A percentile compares a stretch with the other conserved stretches of the same genome.
Conservation (phyloP, 352 stramenopile species). For the Pythium utonaiense region DNA sequence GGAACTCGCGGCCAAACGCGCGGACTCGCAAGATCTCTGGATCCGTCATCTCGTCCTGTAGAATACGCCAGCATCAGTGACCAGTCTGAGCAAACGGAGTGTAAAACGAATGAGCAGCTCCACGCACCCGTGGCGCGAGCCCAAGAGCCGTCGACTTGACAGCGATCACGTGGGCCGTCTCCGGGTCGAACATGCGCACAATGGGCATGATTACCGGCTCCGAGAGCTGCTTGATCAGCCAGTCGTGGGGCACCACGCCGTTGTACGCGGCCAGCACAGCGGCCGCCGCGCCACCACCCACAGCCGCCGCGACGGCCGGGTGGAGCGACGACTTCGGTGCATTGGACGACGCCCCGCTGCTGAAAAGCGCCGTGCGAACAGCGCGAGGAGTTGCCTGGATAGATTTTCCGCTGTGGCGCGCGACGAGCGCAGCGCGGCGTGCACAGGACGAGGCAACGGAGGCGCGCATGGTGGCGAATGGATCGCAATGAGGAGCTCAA, state of each 20-base stretch:
- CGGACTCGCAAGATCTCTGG: slow-evolving; percentile 50
- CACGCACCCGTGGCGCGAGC: slow-evolving; percentile 52
- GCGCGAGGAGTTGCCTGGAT: neutral
- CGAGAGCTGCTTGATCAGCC: slow-evolving; percentile 61
- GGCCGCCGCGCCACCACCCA: slow-evolving; percentile 41
- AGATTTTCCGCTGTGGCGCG: neutral
- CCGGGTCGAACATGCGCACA: slow-evolving; percentile 74
- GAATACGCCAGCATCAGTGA: no score
- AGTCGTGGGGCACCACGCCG: slow-evolving; percentile 71
- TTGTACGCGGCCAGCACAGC: slow-evolving; percentile 60
- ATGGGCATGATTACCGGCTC: slow-evolving; percentile 80
- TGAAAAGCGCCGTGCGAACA: slow-evolving; percentile 19
- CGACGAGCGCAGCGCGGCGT: slow-evolving; percentile 7
- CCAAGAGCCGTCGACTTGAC: slow-evolving; percentile 77
- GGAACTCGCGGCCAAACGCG: slow-evolving; percentile 72
- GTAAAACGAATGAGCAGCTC: neutral
- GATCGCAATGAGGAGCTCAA: slow-evolving; percentile 2
- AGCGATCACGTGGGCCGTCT: slow-evolving; percentile 82
- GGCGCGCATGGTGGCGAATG: slow-evolving; percentile 6
- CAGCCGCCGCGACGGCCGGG: slow-evolving; percentile 17
- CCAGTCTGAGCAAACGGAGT: no score
- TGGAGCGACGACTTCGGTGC: slow-evolving; percentile 18
- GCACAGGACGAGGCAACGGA: slow-evolving; percentile 7
- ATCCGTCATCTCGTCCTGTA: slow-evolving; percentile 43
- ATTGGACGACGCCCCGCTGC: slow-evolving; percentile 5